Evolutionary conservation across 1,284 basidiomycete species (phyloP).

Genomic region (Puccinia coronata): DNA sequence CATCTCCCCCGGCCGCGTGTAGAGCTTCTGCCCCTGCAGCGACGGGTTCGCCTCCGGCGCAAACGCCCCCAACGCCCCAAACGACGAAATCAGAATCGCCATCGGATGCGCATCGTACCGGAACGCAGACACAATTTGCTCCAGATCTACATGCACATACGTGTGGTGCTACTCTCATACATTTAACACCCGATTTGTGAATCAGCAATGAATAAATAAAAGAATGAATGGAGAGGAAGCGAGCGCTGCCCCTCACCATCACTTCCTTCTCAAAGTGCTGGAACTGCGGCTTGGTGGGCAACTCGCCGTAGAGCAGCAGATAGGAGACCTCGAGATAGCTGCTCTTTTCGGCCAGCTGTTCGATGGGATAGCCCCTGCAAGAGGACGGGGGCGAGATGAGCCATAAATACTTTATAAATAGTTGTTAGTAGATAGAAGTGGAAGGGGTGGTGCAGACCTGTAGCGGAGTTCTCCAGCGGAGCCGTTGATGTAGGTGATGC

Average conservation of each 20-base stretch:
- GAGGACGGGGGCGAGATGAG: conserved; percentile 53
- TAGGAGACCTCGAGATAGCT: conserved; percentile 79
- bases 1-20: conserved; percentile 65
- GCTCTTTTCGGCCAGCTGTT: conserved; percentile 76
- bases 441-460: conserved; percentile 53
- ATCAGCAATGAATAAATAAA: not conserved
- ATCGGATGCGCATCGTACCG: conserved; percentile 64
- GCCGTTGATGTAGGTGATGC: conserved; percentile 85
- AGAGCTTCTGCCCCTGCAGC: conserved; percentile 73
- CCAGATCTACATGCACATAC: conserved; percentile 74
- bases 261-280: conserved; percentile 71
- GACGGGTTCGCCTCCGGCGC: conserved; percentile 66
- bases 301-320: conserved; percentile 78
- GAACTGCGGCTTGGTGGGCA: conserved; percentile 71
- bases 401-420: conserved; percentile 39
- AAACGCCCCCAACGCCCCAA: conserved; percentile 80
- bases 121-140: conserved; percentile 63
- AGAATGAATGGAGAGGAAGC: not conserved
- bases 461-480: conserved; percentile 67
- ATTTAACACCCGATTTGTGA: too few species aligned
- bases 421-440: too few species aligned
- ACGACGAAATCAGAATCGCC: conserved; percentile 79
- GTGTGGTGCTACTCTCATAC: conserved; percentile 65
- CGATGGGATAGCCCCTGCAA: conserved; percentile 81
- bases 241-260: conserved; percentile 59